Evolutionary conservation across 164 flowering plant genomes (phyloP), one percentile per base, ranked within the genome.

Genomic region (Brasenia schreberi): DNA sequence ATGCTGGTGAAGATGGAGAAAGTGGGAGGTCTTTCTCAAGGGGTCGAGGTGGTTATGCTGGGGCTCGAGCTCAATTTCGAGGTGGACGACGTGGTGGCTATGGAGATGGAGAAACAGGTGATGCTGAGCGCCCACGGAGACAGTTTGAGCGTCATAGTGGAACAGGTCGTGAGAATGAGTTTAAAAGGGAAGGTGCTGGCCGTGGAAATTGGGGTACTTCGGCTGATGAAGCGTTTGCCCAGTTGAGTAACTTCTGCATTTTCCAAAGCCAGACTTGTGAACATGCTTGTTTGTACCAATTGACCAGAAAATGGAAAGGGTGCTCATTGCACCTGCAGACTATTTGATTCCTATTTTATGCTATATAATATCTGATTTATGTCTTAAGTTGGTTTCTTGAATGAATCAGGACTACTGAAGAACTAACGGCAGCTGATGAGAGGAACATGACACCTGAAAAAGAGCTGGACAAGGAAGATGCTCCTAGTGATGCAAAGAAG

Each of bases 181-280:
- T 77, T 43, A 86, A 82, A 68, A 81, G 86, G n/a, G 92, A 84
- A 44, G 88, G 87, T 7, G 61, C 85, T 73, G 88, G 88, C 18
- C 85, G 85, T 49, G 88, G 85, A 23, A 85, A 88, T 62, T 84
- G 86, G 90, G 90, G 88, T 65, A 70, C 79, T 59, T 67, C 42
- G 23, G 62, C 75, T 39, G 88, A 87, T 77, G 90, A 87, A 49
- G 17, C 63, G 23, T 53, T 58, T 39, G 59, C 44, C 43, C 68
- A 70, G 73, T 74, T 68, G 61, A 64, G 71, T 68, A 49, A 9
- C 56, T 49, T 49, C 5, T 49, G 56, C 12, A 49, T 6, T 49
- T 49, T 49, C 56, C 56, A 49, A 33, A 14, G 56, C 9, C 56
- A 49, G 56, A 49, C 56, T 49, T 49, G 56, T 49, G 56, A 14